These are phyloP conservation scores for Verticillium alfalfae DNA, from an alignment of 2,329 filamentous ascomycete genomes.

Conservation along the genomic window DNA sequence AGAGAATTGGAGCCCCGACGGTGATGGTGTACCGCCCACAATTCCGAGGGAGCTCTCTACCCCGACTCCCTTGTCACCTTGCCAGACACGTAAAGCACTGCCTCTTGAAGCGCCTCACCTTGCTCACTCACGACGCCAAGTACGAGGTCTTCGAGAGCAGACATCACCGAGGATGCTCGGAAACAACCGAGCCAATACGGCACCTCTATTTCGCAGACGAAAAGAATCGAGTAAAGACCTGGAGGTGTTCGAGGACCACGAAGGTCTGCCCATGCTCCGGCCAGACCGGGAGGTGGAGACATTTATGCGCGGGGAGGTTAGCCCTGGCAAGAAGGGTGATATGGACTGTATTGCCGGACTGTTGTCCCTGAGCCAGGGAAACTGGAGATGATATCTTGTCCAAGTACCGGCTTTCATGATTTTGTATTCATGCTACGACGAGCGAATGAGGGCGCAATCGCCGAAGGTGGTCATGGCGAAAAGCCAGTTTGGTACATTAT, in stretches of 20 bases:
- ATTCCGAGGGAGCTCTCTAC: neutral
- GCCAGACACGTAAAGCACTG: slow-evolving; percentile 20
- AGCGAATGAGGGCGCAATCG: neutral
- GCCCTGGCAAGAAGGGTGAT: slow-evolving; percentile 70
- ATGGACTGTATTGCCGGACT: slow-evolving; percentile 87
- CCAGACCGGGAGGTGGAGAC: slow-evolving; percentile 57
- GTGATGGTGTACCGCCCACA: slow-evolving; percentile 20
- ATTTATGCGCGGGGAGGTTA: slow-evolving; percentile 65
- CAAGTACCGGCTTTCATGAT: no score
- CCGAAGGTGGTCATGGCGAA: neutral
- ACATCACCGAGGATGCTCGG: slow-evolving; percentile 24
- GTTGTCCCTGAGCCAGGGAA: slow-evolving; percentile 84
- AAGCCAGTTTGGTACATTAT: no score
- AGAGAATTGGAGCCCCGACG: slow-evolving; percentile 74
- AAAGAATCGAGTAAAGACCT: slow-evolving; percentile 23
- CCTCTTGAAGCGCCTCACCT: slow-evolving; percentile 22
- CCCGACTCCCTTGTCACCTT: slow-evolving; percentile 15
- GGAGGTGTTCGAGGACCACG: slow-evolving; percentile 49
- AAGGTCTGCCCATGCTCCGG: slow-evolving; percentile 17
- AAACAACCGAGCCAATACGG: slow-evolving; percentile 32
- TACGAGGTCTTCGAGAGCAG: slow-evolving; percentile 34
- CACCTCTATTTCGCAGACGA: slow-evolving; percentile 26
- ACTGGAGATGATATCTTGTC: slow-evolving; percentile 59
- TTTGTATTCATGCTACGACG: no score
- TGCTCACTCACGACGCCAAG: slow-evolving; percentile 32